These are phyloP conservation scores for Sporisorium sorghi DNA, from an alignment of 1,284 basidiomycete species.

Conservation along the genomic window DNA sequence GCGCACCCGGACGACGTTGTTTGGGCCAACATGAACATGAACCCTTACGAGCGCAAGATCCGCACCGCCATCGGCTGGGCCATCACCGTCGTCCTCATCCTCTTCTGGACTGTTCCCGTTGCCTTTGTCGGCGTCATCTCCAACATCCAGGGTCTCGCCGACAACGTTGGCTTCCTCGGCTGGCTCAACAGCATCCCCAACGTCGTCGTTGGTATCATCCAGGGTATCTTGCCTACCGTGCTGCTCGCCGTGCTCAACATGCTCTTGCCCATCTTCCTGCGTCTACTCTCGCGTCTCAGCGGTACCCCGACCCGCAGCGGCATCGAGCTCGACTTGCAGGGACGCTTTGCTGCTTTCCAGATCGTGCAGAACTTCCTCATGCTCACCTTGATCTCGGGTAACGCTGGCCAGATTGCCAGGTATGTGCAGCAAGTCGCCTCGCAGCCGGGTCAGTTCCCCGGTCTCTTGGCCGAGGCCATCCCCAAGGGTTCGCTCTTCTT, in stretches of 20 bases:
- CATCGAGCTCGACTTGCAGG: slow-evolving; percentile 90
- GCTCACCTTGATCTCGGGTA: slow-evolving; percentile 62
- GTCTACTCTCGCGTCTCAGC: slow-evolving; percentile 80
- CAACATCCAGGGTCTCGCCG: slow-evolving; percentile 81
- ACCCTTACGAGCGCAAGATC: slow-evolving; percentile 85
- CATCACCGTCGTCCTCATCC: slow-evolving; percentile 75
- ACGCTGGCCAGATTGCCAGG: slow-evolving; percentile 43
- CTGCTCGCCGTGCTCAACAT: slow-evolving; percentile 89
- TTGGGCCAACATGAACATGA: slow-evolving; percentile 87
- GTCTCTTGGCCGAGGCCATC: slow-evolving; percentile 73
- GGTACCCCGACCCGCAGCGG: slow-evolving; percentile 83
- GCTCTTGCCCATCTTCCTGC: slow-evolving; percentile 86
- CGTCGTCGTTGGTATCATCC: slow-evolving; percentile 80
- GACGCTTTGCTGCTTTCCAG: slow-evolving; percentile 91
- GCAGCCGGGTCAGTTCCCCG: slow-evolving; percentile 53
- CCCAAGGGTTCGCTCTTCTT: slow-evolving; percentile 92
- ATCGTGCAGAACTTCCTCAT: slow-evolving; percentile 69
- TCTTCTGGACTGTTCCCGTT: slow-evolving; percentile 73
- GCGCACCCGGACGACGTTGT: slow-evolving; percentile 77
- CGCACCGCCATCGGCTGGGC: slow-evolving; percentile 72
- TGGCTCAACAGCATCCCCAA: slow-evolving; percentile 80
- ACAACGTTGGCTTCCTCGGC: slow-evolving; percentile 77
- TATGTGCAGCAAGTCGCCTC: slow-evolving; percentile 45
- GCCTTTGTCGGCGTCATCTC: slow-evolving; percentile 86
- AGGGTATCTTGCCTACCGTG: slow-evolving; percentile 80